These are phyloP conservation scores for Cronartium quercuum DNA, from an alignment of 1,284 basidiomycete species.

Conservation along the genomic window DNA sequence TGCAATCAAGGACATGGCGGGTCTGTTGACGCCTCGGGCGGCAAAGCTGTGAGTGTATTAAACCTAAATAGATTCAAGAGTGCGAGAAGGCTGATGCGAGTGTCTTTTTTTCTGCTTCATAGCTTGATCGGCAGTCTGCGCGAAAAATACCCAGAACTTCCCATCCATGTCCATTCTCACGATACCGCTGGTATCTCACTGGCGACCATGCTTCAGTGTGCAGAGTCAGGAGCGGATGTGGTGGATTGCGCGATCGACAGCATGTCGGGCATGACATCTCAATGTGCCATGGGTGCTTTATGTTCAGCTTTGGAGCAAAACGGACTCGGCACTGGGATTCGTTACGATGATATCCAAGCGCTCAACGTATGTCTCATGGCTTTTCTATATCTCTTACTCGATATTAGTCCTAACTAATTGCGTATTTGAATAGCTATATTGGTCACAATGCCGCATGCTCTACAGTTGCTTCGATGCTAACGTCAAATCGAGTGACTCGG, in stretches of 20 bases:
- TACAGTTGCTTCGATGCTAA: constrained; percentile 98
- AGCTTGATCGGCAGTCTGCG: constrained; percentile 89
- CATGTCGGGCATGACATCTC: constrained; percentile 97
- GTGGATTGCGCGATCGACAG: constrained; percentile 98
- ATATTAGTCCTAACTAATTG: no score
- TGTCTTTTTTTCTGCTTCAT: constrained; percentile 1
- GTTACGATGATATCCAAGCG: constrained; percentile 93
- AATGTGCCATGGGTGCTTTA: constrained; percentile 97
- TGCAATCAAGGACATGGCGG: constrained; percentile 99
- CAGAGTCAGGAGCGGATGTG: constrained; percentile 92
- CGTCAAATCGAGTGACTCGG: constrained; percentile 70
- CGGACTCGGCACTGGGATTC: constrained; percentile 87
- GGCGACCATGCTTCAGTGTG: constrained; percentile 91
- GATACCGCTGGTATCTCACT: constrained; percentile 98
- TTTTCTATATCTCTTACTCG: neutral
- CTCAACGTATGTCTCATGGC: constrained; percentile 59
- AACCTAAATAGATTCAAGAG: constrained; percentile 11
- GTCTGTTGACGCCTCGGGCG: constrained; percentile 88
- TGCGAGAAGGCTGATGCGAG: constrained; percentile 24
- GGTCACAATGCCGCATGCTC: constrained; percentile 92
- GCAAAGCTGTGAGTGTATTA: constrained; percentile 65
- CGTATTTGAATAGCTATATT: constrained; percentile 57
- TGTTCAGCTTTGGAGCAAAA: constrained; percentile 93
- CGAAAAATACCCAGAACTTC: constrained; percentile 91
- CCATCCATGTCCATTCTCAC: constrained; percentile 99